Conservation (phyloP, 768 basidiomycete genomes). For the Mycena rebaudengoi region DNA sequence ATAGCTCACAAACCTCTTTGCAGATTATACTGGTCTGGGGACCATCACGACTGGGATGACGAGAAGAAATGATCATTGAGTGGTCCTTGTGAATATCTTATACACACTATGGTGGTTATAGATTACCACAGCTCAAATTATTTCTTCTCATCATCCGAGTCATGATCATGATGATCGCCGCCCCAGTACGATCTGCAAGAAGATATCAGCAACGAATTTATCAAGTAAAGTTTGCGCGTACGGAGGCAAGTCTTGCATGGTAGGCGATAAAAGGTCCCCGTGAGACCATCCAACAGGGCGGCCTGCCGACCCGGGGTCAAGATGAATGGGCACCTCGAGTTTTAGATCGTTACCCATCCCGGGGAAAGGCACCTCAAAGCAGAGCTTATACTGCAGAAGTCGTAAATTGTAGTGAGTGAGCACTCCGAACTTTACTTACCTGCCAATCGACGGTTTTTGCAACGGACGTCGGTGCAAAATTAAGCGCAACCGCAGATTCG, state of each 20-base stretch:
- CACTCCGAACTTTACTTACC: not conserved
- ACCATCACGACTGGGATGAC: conserved; percentile 14
- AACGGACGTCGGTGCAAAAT: conserved; percentile 2
- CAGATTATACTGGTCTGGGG: conserved; percentile 8
- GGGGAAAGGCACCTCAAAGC: conserved; percentile 13
- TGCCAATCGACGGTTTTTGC: conserved; percentile 14
- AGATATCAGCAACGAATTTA: not conserved
- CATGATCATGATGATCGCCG: conserved; percentile 5
- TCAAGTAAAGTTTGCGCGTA: not conserved
- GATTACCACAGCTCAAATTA: no score
- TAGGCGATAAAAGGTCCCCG: conserved; percentile 14
- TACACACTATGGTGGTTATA: no score
- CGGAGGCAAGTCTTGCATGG: conserved; percentile 22
- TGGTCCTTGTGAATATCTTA: no score
- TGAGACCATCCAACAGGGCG: conserved; percentile 15
- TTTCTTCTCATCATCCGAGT: conserved; percentile 13
- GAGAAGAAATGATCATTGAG: conserved; percentile 9
- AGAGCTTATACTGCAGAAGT: conserved; percentile 6
- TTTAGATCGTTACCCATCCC: conserved; percentile 19
- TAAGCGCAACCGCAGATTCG: not conserved
- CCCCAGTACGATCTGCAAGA: conserved; percentile 1
- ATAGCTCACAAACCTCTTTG: not conserved
- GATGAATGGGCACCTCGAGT: conserved; percentile 4
- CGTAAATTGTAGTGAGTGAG: not conserved
- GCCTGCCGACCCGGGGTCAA: conserved; percentile 9